A percentile compares a stretch with the other conserved stretches of the same genome.
phyloP scores from a whole-genome alignment of 768 basidiomycete species.

The Phanerodontia chrysosporium region DNA sequence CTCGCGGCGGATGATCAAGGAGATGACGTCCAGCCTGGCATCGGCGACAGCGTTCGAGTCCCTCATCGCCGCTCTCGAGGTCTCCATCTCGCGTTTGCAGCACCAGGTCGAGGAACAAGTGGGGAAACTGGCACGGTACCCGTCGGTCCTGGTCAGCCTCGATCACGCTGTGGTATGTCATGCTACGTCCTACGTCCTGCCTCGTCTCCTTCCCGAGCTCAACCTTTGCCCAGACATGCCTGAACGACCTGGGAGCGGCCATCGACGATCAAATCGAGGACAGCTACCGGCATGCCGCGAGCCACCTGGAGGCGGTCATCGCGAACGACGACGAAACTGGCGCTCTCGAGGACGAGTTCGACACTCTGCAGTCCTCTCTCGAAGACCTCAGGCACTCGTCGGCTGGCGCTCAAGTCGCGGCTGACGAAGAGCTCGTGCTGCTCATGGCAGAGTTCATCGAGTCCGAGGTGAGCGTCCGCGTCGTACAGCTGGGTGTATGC shows the following conservation, averaged over 20 bases:
- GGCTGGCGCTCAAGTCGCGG: neutral
- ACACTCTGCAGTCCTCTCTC: neutral
- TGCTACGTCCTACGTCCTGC: too few relatives aligned
- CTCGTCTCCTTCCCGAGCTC: too few relatives aligned
- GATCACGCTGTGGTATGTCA: neutral
- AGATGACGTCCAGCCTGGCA: neutral
- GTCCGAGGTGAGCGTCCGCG: neutral
- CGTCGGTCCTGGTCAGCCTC: neutral
- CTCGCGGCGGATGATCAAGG: neutral
- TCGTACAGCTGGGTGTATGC: neutral
- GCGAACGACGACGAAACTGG: neutral
- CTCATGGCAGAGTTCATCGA: neutral
- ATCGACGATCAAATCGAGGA: neutral
- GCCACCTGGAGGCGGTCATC: neutral
- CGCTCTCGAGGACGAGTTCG: neutral
- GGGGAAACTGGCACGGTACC: neutral
- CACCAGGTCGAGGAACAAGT: neutral
- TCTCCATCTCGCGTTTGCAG: neutral
- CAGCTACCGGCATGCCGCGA: neutral
- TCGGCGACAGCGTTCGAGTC: neutral
- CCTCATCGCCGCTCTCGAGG: neutral
- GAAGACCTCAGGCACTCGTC: neutral
- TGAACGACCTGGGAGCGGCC: neutral
- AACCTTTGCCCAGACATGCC: neutral
- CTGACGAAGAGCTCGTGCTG: neutral